Evolutionary conservation across 2,329 filamentous ascomycete genomes (phyloP), one percentile per base, ranked within the genome.

Genomic region (Penicillium sp.): DNA sequence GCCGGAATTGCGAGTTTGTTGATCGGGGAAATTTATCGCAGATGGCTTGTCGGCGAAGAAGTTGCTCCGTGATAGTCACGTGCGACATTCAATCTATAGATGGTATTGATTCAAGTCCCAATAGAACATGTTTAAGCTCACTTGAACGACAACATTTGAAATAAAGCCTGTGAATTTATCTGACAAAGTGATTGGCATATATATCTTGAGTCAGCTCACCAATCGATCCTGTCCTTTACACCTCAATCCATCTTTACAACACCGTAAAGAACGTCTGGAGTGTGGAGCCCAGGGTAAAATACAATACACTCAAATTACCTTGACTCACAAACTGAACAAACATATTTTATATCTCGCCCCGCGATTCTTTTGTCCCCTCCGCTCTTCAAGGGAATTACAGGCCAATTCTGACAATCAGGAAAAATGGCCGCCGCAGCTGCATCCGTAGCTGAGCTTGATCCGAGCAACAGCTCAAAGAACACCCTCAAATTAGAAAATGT

Each of bases 401-500:
- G 53, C 41, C 53, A 55, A 50, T 55, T 45, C 47, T 55, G 53
- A 63, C 58, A 66, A 60, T 53, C 57, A 61, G 61, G 58, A 68
- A 71, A 63, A 63, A 75, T 75, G 73, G 70, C 74, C 61, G 72
- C 73, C 61, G 73, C 73, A 44, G 73, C 72, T 58, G 82, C 83
- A 60, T 82, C 82, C 42, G 74, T 81, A 62, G 78, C 79, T 67
- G 79, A 80, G 61, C 75, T 85, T 64, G 80, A 83, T 67, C 80
- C 82, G 53, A 76, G 75, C 67, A 77, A 80, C 63, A 77, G 76
- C 66, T 77, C 81, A 44, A 81, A 83, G 66, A 85, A 85, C 61
- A 87, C 84, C 38, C 74, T 88, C 60, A 87, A 87, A 69, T 81
- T 88, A 61, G 85, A 88, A 75, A 86, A 85, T 61, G 71, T 71